Percentiles rank a stretch among this genome's conserved stretches.
Evolutionary conservation across 495 filamentous ascomycete species (phyloP).

Genomic region (Ramalina intermedia): DNA sequence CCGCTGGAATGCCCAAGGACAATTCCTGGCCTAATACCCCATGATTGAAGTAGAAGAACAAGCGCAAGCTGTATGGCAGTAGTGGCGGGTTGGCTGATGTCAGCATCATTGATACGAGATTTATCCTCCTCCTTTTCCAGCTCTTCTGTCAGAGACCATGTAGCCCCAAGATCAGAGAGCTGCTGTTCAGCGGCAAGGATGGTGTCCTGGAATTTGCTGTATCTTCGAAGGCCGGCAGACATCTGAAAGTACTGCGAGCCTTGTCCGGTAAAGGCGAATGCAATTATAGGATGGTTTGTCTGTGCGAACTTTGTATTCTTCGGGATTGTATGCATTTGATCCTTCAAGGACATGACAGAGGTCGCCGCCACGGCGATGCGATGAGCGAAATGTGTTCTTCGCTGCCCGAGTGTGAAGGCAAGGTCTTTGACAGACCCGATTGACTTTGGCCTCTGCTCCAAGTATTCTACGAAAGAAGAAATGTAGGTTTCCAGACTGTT

Average conservation of each 20-base stretch:
- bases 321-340: background rate
- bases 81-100: background rate
- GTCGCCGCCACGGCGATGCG: background rate
- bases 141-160: background rate
- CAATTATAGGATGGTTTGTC: background rate
- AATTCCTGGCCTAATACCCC: slow-evolving; percentile 8
- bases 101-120: slow-evolving; percentile 9
- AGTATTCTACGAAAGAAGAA: too few relatives aligned
- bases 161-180: background rate
- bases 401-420: background rate
- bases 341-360: background rate
- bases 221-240: slow-evolving; percentile 30
- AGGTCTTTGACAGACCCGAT: background rate
- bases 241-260: slow-evolving; percentile 53
- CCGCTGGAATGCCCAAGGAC: slow-evolving; percentile 19
- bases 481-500: too few relatives aligned
- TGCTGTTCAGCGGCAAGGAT: background rate
- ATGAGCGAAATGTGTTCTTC: background rate
- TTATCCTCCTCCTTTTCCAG: background rate
- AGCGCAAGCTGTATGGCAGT: background rate
- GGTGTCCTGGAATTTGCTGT: slow-evolving; percentile 9
- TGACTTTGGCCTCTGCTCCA: too few relatives aligned
- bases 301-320: background rate
- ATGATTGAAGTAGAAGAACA: background rate
- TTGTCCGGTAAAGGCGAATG: slow-evolving; percentile 40